Evolutionary conservation across 768 basidiomycete genomes (phyloP).

Genomic region (Amyloporia xantha): DNA sequence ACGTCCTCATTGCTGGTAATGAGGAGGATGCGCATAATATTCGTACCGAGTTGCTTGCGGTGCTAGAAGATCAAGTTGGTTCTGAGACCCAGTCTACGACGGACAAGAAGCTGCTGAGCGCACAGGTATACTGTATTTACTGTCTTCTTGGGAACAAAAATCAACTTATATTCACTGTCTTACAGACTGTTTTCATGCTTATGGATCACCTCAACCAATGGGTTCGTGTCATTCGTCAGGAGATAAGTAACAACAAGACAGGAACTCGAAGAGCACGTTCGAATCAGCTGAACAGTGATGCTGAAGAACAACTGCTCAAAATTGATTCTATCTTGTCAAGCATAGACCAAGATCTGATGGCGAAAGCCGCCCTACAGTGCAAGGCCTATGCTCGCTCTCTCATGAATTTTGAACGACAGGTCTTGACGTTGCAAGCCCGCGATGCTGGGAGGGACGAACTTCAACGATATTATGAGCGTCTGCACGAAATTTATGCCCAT

Average conservation of each 20-base stretch:
- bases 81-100: constrained; percentile 46
- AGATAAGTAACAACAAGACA: constrained; percentile 40
- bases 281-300: constrained; percentile 27
- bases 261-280: constrained; percentile 45
- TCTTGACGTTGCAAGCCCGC: constrained; percentile 38
- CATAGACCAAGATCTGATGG: constrained; percentile 85
- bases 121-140: constrained; percentile 60
- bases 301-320: constrained; percentile 54
- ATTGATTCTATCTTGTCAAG: constrained; percentile 79
- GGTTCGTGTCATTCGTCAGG: constrained; percentile 70
- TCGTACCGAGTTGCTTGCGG: constrained; percentile 66
- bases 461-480: constrained; percentile 72
- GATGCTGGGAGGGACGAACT: constrained; percentile 35
- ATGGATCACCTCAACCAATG: constrained; percentile 93
- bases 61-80: constrained; percentile 83
- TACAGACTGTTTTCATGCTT: constrained; percentile 84
- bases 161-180: neutral
- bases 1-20: constrained; percentile 71
- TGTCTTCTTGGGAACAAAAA: neutral
- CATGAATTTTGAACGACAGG: constrained; percentile 90
- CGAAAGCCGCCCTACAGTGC: constrained; percentile 89
- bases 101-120: constrained; percentile 85
- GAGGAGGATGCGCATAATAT: constrained; percentile 59
- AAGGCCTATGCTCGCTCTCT: constrained; percentile 90
- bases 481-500: constrained; percentile 94